Evolutionary conservation across 2,329 filamentous ascomycete species (phyloP), one percentile per base, ranked within the genome.

Genomic region (Penicillium verrucosum): DNA sequence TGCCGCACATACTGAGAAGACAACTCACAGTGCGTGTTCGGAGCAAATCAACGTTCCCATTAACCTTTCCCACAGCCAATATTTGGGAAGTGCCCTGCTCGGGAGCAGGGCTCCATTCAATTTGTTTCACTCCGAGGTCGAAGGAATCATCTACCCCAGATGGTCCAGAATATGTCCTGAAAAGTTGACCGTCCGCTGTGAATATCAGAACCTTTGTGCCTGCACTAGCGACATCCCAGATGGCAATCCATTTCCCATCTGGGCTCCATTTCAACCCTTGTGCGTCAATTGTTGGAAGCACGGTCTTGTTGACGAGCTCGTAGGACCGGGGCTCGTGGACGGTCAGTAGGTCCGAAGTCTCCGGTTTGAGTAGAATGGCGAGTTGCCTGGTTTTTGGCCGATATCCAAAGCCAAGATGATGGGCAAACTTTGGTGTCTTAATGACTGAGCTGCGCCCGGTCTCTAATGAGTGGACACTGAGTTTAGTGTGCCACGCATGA

Each of bases 251-350:
- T 57, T 76, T 75, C 4, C 84, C 83, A 68, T 85, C 81, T 0
- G 79, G 77, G 60, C 82, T 85, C 83, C 84, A 87, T 65, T 80
- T 81, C 36, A 87, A 52, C 0, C 80, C 81, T 58, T 82, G 81
- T 1, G 82, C 83, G 72, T 87, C 84, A 16, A 77, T 66, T 2
- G 82, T 85, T 1, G 80, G 62, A 7, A 82, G 66, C 2, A 70
- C 65, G 6, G 71, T 65, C 9, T 68, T 69, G 10, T 65, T 65
- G 5, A 76, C 62, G 2, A 71, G 62, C 21, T 73, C 69, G 50
- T 76, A 74, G 1, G 72, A 68, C 30, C 61, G 55, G 44, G 64
- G 64, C 29, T 75, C 69, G 54, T 77, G 75, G 5, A 77, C 68
- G 1, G 74, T 76, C 36, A 77, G 59, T 23, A 75, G 46, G 56